Base-by-base conservation (phyloP, 2,329 filamentous ascomycete species). In the Septoria linicola region DNA sequence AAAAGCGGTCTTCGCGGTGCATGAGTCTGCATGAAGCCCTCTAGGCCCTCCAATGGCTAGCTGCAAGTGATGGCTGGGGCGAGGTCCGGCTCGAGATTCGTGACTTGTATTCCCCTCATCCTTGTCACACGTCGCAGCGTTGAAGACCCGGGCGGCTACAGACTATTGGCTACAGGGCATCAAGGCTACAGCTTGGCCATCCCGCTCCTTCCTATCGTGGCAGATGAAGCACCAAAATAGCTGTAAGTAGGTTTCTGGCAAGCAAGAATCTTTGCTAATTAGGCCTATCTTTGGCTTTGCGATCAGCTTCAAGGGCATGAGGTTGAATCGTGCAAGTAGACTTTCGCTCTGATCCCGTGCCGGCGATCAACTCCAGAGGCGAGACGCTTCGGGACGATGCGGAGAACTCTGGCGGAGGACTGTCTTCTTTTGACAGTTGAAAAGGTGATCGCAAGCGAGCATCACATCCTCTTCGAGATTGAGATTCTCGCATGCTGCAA, bases 371-470 rank as follows among this genome's bases (percentile, higher is more conserved):
- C 50, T 52, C 27, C 30, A 47, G 30, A 46, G 41, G 43, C 49
- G 53, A 54, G 51, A 47, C 53, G 58, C 54, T 52, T 52, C 55
- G 58, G 55, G 47, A 51, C 55, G 58, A 54, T 39, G 55, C 57
- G 57, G 39, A 10, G 23, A 50, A 54, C 30, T 34, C 46, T 42
- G 34, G 37, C 51, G 51, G 51, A 42, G 31, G 21, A 46, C 31
- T 51, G 46, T 23, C 51, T 27, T 34, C 20, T 40, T 48, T 41
- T 10, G 44, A 40, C 17, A n/a, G 14, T n/a, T 25, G 14, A 23
- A 40, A 11, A 32, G 35, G 35, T 40, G 44, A 31, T 30, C 20
- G 44, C 34, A 40, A 40, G 39, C 53, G 53, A 53, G 34, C 37
- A 35, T 34, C 40, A 44, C 37, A 21, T 36, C 27, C 11, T 11